Evolutionary conservation across 176 grass and related monocot species (phyloP), one percentile per base, ranked within the genome.

Genomic region (Cymbopogon citratus): DNA sequence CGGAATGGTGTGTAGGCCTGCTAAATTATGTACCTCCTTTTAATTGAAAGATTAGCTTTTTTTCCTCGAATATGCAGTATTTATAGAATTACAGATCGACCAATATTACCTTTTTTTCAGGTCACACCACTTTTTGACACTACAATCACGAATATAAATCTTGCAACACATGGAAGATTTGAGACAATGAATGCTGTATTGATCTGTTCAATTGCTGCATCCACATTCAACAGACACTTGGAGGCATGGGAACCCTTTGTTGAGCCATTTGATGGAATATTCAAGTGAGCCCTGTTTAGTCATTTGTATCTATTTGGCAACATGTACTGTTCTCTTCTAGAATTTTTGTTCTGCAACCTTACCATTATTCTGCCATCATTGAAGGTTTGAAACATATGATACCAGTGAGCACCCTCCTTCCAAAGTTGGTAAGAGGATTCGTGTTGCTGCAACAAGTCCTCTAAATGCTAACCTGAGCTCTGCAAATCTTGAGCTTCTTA

Each of bases 221-320:
- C 95, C 76, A 98, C 95, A 87, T 98, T 98, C 80, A 98, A 98
- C 79, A 92, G 88, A 84, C 90, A 93, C 81, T 75, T 98, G 77
- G 92, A 95, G 89, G 79, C 95, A 85, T 98, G 95, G 95, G 95
- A 98, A 74, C 95, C 95, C 67, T 88, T 98, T 81, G 66, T 98
- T 85, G 95, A 98, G 86, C 95, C 95, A 84, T 98, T 95, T 90
- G 95, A 98, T 91, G 92, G 90, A 18, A 95, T 98, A 88, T 98
- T 98, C 76, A 98, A 98, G 95, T 98, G 92, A 86, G n/a, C 69
- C 69, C 3, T 74, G 36, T 18, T 69, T 70, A 31, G 59, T 84
- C 34, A 9, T 66, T 57, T 88, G 21, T 66, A 56, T 73, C 14
- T 64, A 54, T 33, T 60, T 35, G 38, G 29, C 31, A 65, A 71